Evolutionary conservation across 345 rosid genomes (phyloP), one percentile per base, ranked within the genome.

Genomic region (Aquilaria sinensis): DNA sequence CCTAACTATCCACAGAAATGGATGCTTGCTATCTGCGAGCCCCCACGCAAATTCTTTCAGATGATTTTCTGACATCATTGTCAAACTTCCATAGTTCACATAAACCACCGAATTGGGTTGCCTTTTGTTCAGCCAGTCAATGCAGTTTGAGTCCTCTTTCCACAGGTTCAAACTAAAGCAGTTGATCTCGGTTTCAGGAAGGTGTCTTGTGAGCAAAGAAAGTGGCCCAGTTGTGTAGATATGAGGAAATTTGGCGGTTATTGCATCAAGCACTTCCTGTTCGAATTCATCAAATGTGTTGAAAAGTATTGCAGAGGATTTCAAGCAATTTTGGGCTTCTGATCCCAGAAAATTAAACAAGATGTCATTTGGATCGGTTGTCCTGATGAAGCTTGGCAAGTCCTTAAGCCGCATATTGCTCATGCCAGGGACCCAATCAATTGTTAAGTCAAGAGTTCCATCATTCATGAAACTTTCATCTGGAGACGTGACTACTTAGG

Each of bases 381-480:
- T 63, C 47, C 78, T 59, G 14, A 73, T 66, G 37, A 67, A 77
- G 60, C 51, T 66, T 1, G 81, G 84, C 6, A 79, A 45, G 51
- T 82, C 84, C 62, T 64, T 75, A 1, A 79, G n/a, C 1, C 84
- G 65, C 0, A 68, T 70, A 66, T 68, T 63, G 11, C 16, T 67
- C 81, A 68, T 58, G 29, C 78, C 78, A 0, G 75, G 81, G 57
- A 83, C 71, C 81, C 83, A 73, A 16, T 80, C 81, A 6, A 80
- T 30, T 0, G 64, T 51, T 37, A 15, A 51, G 6, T 80, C 72
- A 5, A 75, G 67, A 3, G 70, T 70, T 5, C 80, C 81, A 45
- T 78, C 61, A 0, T 16, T 57, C 1, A 69, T n/a, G 51, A 62
- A 73, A 10, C 31, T 59, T 57, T 76, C 71, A 56, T 70, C 83